Evolutionary conservation across 2,329 filamentous ascomycete genomes (phyloP).

Genomic region (Diaporthe ilicicola): DNA sequence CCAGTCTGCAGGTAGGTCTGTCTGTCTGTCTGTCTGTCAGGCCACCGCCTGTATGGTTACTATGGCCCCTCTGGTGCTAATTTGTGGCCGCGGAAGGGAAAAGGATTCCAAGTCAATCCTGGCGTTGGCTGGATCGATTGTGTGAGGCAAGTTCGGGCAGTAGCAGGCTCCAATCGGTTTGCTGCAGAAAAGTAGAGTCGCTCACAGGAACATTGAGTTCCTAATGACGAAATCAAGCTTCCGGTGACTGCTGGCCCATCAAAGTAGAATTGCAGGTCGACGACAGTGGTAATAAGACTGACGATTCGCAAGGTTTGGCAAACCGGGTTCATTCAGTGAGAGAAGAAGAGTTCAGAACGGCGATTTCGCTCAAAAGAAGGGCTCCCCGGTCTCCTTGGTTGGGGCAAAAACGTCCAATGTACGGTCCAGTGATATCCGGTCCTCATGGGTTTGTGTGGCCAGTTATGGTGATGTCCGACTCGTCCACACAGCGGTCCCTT

Average conservation of each 20-base stretch:
- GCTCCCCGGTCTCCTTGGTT: background rate
- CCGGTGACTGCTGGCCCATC: constrained; percentile 11
- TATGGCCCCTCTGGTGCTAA: background rate
- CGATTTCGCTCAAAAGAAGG: background rate
- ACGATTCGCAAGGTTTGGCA: background rate
- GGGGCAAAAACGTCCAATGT: constrained; percentile 26
- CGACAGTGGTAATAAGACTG: background rate
- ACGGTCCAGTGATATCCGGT: constrained; percentile 5
- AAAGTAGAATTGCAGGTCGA: constrained; percentile 10
- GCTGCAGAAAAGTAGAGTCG: background rate
- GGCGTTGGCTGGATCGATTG: background rate
- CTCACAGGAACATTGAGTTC: background rate
- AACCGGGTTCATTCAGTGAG: background rate
- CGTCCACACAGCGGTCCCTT: constrained; percentile 19
- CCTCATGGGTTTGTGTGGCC: constrained; percentile 4
- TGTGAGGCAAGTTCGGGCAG: background rate
- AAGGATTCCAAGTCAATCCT: background rate
- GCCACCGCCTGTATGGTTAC: constrained; percentile 8
- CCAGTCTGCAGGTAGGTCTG: constrained; percentile 13
- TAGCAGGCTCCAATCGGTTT: background rate
- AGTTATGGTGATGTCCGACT: constrained; percentile 25
- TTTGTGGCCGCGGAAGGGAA: background rate
- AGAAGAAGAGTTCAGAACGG: constrained; percentile 7
- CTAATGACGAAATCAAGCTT: background rate
- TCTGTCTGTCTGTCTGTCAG: background rate